Percentiles rank a stretch among this genome's conserved stretches.
Conservation (phyloP, 352 stramenopile genomes). For the Thalassiosira pacifica region DNA sequence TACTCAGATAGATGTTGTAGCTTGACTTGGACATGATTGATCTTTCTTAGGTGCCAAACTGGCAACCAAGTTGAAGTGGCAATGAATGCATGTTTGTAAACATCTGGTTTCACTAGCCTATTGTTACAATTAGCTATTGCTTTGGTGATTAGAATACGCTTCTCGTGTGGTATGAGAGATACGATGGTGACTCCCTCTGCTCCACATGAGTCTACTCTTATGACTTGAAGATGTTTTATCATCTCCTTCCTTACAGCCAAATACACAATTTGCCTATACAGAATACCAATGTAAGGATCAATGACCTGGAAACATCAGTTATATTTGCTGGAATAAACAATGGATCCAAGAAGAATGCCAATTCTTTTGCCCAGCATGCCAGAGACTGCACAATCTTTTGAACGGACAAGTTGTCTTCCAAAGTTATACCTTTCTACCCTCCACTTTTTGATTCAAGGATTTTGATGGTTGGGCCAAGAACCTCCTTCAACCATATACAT, state of each 20-base stretch:
- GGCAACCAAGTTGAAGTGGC: slow-evolving; percentile 23
- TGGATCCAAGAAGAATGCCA: not conserved
- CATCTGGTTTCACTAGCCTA: not conserved
- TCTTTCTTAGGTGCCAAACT: not conserved
- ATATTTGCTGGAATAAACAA: not conserved
- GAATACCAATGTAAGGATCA: not conserved
- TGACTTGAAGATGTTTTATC: not conserved
- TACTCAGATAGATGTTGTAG: not conserved
- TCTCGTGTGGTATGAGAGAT: not conserved
- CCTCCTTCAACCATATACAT: slow-evolving; percentile 14
- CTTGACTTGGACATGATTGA: not conserved
- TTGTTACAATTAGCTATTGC: not conserved
- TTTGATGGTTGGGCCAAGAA: slow-evolving; percentile 1
- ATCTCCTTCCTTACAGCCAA: not conserved
- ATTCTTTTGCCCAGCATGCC: not conserved
- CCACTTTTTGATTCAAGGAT: not conserved
- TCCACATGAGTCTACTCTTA: not conserved
- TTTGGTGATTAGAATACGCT: not conserved
- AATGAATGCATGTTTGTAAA: slow-evolving; percentile 8
- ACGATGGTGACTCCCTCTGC: not conserved
- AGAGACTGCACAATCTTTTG: not conserved
- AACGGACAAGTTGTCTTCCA: not conserved
- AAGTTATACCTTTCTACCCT: not conserved
- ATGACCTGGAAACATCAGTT: not conserved
- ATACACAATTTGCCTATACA: not conserved